These are phyloP conservation scores for Hypomyces rosellus DNA, from an alignment of 2,329 filamentous ascomycete species.

Conservation along the genomic window DNA sequence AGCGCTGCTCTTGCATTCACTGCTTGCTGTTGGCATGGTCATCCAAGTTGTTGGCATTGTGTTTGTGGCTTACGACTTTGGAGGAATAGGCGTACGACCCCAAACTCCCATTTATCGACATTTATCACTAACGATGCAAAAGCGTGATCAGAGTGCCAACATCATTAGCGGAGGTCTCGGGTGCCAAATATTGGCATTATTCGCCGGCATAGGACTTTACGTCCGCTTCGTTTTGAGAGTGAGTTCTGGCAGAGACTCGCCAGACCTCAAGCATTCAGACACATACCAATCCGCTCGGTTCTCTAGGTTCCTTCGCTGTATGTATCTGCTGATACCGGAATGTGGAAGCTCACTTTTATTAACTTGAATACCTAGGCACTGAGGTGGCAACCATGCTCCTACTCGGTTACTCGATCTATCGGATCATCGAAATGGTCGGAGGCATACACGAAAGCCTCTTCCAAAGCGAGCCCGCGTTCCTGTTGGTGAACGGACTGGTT, in stretches of 20 bases:
- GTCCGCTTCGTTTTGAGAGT: slow-evolving; percentile 36
- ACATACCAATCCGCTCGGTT: slow-evolving; percentile 39
- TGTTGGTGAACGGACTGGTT: slow-evolving; percentile 35
- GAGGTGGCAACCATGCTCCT: slow-evolving; percentile 33
- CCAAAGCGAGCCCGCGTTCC: slow-evolving; percentile 32
- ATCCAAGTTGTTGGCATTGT: slow-evolving; percentile 36
- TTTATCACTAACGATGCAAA: slow-evolving; percentile 13
- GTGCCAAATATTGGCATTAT: slow-evolving; percentile 36
- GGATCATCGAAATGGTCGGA: slow-evolving; percentile 33
- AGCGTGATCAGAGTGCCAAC: slow-evolving; percentile 29
- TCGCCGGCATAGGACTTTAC: slow-evolving; percentile 32
- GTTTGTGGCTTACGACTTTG: slow-evolving; percentile 31
- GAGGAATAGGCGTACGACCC: slow-evolving; percentile 28
- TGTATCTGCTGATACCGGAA: slow-evolving; percentile 11
- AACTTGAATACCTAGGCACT: slow-evolving; percentile 23
- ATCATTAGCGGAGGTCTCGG: slow-evolving; percentile 40
- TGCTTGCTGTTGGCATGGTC: slow-evolving; percentile 29
- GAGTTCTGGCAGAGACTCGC: slow-evolving; percentile 28
- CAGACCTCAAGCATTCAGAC: slow-evolving; percentile 32
- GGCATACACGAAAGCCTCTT: slow-evolving; percentile 30
- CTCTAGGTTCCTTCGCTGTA: slow-evolving; percentile 40
- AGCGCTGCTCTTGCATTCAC: slow-evolving; percentile 27
- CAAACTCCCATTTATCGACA: background rate
- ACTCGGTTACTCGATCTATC: slow-evolving; percentile 35
- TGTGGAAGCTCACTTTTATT: background rate